These are phyloP conservation scores for Dipodascus geniculatus DNA, from an alignment of 805 yeast genomes.

Conservation along the genomic window DNA sequence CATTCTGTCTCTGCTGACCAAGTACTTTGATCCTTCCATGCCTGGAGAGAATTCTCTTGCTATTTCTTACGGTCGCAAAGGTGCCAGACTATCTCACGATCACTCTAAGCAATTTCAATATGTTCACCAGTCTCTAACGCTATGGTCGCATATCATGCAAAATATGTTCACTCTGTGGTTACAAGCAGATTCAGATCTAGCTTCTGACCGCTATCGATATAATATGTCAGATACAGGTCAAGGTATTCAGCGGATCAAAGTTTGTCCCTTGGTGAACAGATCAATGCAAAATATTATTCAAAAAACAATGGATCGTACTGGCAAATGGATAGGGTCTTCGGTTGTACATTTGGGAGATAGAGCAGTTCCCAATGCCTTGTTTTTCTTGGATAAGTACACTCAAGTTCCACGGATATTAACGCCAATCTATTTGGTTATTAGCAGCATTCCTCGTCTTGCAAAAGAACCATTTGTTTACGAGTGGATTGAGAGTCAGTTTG, in stretches of 20 bases:
- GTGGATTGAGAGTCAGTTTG: conserved; percentile 50
- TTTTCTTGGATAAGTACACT: conserved; percentile 66
- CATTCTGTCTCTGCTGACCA: conserved; percentile 42
- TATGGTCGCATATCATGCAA: conserved; percentile 70
- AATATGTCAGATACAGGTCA: conserved; percentile 66
- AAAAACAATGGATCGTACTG: conserved; percentile 52
- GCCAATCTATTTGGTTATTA: conserved; percentile 52
- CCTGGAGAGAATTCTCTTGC: conserved; percentile 35
- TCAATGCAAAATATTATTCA: conserved; percentile 58
- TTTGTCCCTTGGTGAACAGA: conserved; percentile 57
- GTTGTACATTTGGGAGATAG: conserved; percentile 76
- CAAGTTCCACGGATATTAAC: conserved; percentile 70
- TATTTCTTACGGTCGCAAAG: conserved; percentile 52
- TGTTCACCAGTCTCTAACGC: conserved; percentile 58
- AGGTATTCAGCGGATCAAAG: conserved; percentile 65
- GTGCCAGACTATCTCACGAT: conserved; percentile 62
- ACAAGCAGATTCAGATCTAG: conserved; percentile 61
- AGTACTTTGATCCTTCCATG: conserved; percentile 28
- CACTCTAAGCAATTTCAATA: conserved; percentile 65
- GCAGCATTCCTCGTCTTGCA: conserved; percentile 41
- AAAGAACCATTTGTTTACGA: conserved; percentile 36
- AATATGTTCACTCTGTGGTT: conserved; percentile 73
- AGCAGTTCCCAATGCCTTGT: conserved; percentile 73
- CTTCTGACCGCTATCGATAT: conserved; percentile 33
- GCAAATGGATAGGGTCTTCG: conserved; percentile 69